Base-by-base conservation (phyloP, 225 moss, liverwort and hornwort genomes). In the Asterella californica region DNA sequence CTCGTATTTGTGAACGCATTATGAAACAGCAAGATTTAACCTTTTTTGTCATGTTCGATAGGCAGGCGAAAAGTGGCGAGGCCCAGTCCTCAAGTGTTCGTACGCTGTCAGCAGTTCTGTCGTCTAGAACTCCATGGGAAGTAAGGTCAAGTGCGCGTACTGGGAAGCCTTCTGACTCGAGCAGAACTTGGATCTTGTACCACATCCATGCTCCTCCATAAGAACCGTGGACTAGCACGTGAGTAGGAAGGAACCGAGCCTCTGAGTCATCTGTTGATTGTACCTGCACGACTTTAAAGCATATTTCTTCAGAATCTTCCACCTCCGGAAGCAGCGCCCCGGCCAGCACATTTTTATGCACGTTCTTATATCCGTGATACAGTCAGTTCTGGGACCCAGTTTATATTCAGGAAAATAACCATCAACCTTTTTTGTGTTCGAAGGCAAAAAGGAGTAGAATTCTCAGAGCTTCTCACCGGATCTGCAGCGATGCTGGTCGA, bases 111-210 rank as follows among this genome's bases (percentile, higher is more conserved):
- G 74, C 29, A 74, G 29, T 74, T 54, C 74, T 74, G 33, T 33
- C 14, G 54, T 74, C 74, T 24, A 50, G 30, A 74, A 74, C 50
- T 50, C 73, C 73, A 50, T 74, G 73, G 73, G 73, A 74, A 10
- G 73, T 74, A 4, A 74, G 74, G 21, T 74, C 74, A 50, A 53
- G 24, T 30, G 74, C 14, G 30, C 15, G 30, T 10, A 74, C 74
- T 74, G n/a, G 49, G 27, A 49, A 53, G 15, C 74, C 74, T 50
- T 50, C 74, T 7, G 27, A 15, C n/a, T 53, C 27, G 19, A 74
- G 74, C n/a, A 74, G 27, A 48, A 12, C 27, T 74, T 74, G n/a
- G 52, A 74, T 53, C 30, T 74, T 74, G 74, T 74, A 74, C 74
- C 74, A 74, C 15, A 50, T 30, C 74, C 74, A 74, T 30, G 74